These are phyloP conservation scores for Cercospora brassicicola DNA, from an alignment of 2,329 filamentous ascomycete species.

Conservation along the genomic window DNA sequence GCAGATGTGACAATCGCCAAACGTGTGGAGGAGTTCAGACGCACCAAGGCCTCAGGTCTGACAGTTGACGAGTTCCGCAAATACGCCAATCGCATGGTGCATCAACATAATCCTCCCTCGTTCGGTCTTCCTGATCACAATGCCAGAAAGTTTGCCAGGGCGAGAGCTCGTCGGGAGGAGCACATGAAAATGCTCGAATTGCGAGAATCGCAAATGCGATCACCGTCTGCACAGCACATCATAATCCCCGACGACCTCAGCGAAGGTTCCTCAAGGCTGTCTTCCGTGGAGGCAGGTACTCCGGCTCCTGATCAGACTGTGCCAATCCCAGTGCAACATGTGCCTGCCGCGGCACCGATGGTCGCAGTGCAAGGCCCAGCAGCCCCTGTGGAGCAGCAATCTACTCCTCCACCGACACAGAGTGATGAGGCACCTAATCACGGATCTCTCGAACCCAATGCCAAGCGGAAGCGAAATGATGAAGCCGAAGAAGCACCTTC, in stretches of 20 bases:
- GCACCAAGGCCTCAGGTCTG: slow-evolving; percentile 78
- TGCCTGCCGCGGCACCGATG: slow-evolving; percentile 14
- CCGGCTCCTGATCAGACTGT: slow-evolving; percentile 5
- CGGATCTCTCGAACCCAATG: background rate
- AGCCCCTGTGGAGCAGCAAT: background rate
- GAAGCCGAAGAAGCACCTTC: slow-evolving; percentile 20
- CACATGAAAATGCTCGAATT: slow-evolving; percentile 19
- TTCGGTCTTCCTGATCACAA: slow-evolving; percentile 67
- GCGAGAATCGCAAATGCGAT: slow-evolving; percentile 18
- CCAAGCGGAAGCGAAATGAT: slow-evolving; percentile 22
- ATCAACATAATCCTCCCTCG: slow-evolving; percentile 77
- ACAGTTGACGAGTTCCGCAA: slow-evolving; percentile 84
- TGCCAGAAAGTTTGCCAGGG: slow-evolving; percentile 39
- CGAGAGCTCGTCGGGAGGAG: slow-evolving; percentile 35
- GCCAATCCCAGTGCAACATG: slow-evolving; percentile 6
- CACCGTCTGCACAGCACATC: slow-evolving; percentile 6
- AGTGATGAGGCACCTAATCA: background rate
- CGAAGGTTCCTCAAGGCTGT: slow-evolving; percentile 25
- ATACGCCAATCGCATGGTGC: slow-evolving; percentile 66
- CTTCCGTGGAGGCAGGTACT: slow-evolving; percentile 23
- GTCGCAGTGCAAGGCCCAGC: background rate
- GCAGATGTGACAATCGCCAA: slow-evolving; percentile 90
- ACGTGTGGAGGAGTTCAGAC: slow-evolving; percentile 86
- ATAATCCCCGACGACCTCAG: slow-evolving; percentile 26
- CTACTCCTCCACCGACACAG: slow-evolving; percentile 16